Percentiles rank a stretch among this genome's conserved stretches.
Conservation (phyloP, 441 rosid genomes). For the Capsella rubella region DNA sequence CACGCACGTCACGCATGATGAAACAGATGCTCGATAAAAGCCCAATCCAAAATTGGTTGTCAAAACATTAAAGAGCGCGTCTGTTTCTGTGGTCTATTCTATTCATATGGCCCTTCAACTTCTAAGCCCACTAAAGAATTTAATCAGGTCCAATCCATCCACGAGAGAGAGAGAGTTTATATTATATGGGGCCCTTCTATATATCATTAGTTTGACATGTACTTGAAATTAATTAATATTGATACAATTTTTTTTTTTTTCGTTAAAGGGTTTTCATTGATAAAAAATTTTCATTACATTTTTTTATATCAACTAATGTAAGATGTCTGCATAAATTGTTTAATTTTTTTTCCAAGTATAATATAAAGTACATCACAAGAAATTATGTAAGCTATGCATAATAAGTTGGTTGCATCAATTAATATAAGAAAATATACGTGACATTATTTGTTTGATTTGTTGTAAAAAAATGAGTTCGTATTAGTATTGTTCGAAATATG, state of each 20-base stretch:
- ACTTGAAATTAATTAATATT: too few species aligned
- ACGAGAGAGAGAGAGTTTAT: too few species aligned
- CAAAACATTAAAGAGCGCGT: too few species aligned
- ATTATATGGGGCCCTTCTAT: too few species aligned
- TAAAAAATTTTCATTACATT: too few species aligned
- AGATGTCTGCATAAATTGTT: neutral
- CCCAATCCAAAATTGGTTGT: neutral
- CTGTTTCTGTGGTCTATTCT: too few species aligned
- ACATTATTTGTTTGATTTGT: neutral
- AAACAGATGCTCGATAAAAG: neutral
- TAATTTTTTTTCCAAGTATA: neutral
- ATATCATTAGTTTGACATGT: too few species aligned
- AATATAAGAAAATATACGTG: neutral
- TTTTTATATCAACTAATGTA: neutral
- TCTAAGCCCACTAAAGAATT: neutral
- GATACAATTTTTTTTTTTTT: too few species aligned
- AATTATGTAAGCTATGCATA: neutral
- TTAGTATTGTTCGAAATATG: neutral
- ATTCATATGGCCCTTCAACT: neutral
- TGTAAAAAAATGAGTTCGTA: neutral
- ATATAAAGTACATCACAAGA: neutral
- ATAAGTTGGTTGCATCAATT: neutral
- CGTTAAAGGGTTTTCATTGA: too few species aligned
- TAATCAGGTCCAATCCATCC: neutral
- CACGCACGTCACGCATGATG: constrained; percentile 18